Conservation (phyloP, 2,329 filamentous ascomycete genomes). For the Coleophoma cylindrospora region DNA sequence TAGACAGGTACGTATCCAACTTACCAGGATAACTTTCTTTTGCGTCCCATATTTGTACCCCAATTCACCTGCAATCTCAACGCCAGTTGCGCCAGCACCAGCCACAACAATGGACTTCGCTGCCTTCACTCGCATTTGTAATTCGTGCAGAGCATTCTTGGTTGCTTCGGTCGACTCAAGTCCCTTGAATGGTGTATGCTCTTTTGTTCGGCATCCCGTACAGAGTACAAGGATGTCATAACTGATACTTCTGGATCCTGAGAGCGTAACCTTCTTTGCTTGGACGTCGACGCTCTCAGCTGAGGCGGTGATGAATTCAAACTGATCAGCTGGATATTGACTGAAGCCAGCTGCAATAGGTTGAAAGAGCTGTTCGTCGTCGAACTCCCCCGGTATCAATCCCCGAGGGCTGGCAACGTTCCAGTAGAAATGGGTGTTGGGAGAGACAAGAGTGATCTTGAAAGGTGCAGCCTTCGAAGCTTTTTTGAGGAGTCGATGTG, state of each 20-base stretch:
- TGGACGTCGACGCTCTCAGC: slow-evolving; percentile 39
- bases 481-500: slow-evolving; percentile 27
- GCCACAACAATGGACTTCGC: slow-evolving; percentile 26
- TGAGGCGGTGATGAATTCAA: slow-evolving; percentile 46
- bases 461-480: slow-evolving; percentile 29
- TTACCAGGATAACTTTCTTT: slow-evolving; percentile 22
- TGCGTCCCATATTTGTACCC: slow-evolving; percentile 21
- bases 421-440: slow-evolving; percentile 46
- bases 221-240: slow-evolving; percentile 52
- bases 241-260: slow-evolving; percentile 24
- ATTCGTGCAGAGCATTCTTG: slow-evolving; percentile 14
- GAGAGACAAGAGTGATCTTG: slow-evolving; percentile 49
- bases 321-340: slow-evolving; percentile 39
- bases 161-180: slow-evolving; percentile 33
- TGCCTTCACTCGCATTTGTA: slow-evolving; percentile 14
- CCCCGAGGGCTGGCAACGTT: slow-evolving; percentile 41
- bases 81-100: slow-evolving; percentile 28
- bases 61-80: slow-evolving; percentile 28
- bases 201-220: slow-evolving; percentile 42
- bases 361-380: slow-evolving; percentile 36
- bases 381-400: slow-evolving; percentile 36
- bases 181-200: slow-evolving; percentile 45
- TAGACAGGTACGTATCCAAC: neutral
- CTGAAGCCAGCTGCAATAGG: slow-evolving; percentile 38
- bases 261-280: slow-evolving; percentile 36